These are phyloP conservation scores for Mycena indigotica DNA, from an alignment of 768 basidiomycete species.

Conservation along the genomic window DNA sequence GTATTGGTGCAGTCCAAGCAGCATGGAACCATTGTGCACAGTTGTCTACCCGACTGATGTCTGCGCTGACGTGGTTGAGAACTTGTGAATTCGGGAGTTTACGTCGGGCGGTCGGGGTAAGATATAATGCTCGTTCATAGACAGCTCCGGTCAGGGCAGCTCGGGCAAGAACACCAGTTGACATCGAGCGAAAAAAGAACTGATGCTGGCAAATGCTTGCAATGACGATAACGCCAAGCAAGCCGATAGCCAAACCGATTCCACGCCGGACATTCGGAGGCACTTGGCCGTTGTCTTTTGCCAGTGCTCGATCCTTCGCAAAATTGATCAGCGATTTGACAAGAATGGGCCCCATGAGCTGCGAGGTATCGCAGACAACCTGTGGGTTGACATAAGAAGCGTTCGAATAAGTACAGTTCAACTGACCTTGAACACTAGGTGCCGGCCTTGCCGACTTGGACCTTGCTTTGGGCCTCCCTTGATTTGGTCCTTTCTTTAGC, in stretches of 20 bases:
- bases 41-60: slow-evolving; percentile 62
- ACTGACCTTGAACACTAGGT: background rate
- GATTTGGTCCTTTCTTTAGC: no score
- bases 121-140: slow-evolving; percentile 65
- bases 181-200: slow-evolving; percentile 76
- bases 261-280: slow-evolving; percentile 52
- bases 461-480: no score
- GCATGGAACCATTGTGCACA: slow-evolving; percentile 67
- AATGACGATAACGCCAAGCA: slow-evolving; percentile 50
- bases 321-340: slow-evolving; percentile 67
- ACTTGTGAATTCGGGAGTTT: slow-evolving; percentile 62
- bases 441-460: no score
- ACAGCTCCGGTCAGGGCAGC: slow-evolving; percentile 68
- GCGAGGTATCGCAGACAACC: slow-evolving; percentile 61
- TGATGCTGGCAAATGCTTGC: slow-evolving; percentile 62
- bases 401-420: background rate
- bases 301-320: slow-evolving; percentile 47
- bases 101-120: slow-evolving; percentile 67
- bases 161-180: slow-evolving; percentile 50
- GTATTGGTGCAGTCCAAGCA: slow-evolving; percentile 72
- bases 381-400: slow-evolving; percentile 23
- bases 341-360: slow-evolving; percentile 64
- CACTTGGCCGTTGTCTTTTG: slow-evolving; percentile 36
- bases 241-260: slow-evolving; percentile 59
- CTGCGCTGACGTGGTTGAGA: slow-evolving; percentile 66